Percentiles rank a stretch among this genome's conserved stretches.
These are phyloP conservation scores for Bipolaris sorokiniana DNA, from an alignment of 2,329 filamentous ascomycete genomes.

Conservation along the genomic window DNA sequence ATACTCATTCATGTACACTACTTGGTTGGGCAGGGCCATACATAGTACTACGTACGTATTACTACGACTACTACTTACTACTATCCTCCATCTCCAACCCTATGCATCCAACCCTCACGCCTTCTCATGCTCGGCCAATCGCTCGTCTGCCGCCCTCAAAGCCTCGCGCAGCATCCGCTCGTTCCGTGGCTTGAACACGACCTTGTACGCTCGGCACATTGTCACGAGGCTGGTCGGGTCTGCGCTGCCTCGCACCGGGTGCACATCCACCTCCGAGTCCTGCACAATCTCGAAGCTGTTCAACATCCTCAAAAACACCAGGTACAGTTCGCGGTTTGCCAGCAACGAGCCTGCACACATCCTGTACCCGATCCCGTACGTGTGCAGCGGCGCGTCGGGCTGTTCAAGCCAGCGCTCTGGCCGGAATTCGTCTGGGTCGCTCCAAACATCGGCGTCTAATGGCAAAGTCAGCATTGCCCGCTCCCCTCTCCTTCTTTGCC, in stretches of 20 bases:
- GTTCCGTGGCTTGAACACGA: conserved; percentile 64
- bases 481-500: background rate
- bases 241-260: conserved; percentile 65
- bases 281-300: conserved; percentile 66
- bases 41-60: no score
- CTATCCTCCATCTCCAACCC: no score
- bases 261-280: conserved; percentile 61
- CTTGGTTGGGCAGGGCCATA: no score
- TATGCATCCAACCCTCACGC: background rate
- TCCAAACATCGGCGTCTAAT: conserved; percentile 62
- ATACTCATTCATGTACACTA: no score
- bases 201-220: conserved; percentile 64
- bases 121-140: conserved; percentile 27
- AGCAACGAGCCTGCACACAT: conserved; percentile 71
- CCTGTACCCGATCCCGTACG: conserved; percentile 69
- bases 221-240: conserved; percentile 68
- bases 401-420: conserved; percentile 69
- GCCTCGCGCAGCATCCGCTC: conserved; percentile 53
- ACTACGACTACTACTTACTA: background rate
- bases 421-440: conserved; percentile 64
- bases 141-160: conserved; percentile 44
- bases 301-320: conserved; percentile 67
- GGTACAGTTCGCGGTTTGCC: conserved; percentile 69
- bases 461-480: conserved; percentile 2
- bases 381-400: conserved; percentile 68